Conservation (phyloP, 495 filamentous ascomycete species). For the Penicillium manginii region DNA sequence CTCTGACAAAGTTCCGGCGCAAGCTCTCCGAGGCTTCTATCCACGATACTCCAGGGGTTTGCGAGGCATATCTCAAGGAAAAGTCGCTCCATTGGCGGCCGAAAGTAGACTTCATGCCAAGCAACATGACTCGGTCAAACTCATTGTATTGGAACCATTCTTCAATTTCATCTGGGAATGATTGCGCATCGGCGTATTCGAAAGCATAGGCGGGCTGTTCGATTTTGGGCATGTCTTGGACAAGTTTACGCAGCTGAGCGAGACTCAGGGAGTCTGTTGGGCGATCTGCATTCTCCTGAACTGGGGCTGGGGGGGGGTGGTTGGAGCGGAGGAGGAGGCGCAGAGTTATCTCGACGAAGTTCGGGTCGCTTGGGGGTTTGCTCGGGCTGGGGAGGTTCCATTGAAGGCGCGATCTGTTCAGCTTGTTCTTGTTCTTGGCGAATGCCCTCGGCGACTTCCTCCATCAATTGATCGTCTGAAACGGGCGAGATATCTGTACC, state of each 20-base stretch:
- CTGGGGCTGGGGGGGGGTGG: slow-evolving; percentile 61
- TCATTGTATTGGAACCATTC: slow-evolving; percentile 95
- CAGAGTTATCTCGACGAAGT: slow-evolving; percentile 57
- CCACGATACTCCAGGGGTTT: slow-evolving; percentile 50
- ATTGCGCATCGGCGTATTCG: slow-evolving; percentile 79
- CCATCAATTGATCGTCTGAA: slow-evolving; percentile 51
- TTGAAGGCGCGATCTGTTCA: slow-evolving; percentile 17
- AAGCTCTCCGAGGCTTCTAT: slow-evolving; percentile 48
- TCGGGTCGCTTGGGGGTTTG: slow-evolving; percentile 51
- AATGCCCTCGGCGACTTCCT: slow-evolving; percentile 53
- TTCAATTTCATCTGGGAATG: slow-evolving; percentile 84
- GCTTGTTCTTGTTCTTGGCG: slow-evolving; percentile 53
- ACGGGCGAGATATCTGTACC: slow-evolving; percentile 57
- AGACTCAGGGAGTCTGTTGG: slow-evolving; percentile 79
- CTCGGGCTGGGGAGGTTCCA: slow-evolving; percentile 18
- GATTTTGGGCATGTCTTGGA: slow-evolving; percentile 75
- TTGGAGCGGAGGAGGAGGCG: slow-evolving; percentile 61
- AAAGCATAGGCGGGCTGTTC: slow-evolving; percentile 93
- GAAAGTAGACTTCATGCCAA: slow-evolving; percentile 72
- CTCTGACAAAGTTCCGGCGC: slow-evolving; percentile 47
- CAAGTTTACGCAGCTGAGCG: slow-evolving; percentile 76
- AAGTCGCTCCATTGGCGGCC: slow-evolving; percentile 64
- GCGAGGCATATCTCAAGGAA: slow-evolving; percentile 37
- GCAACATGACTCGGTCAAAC: slow-evolving; percentile 70
- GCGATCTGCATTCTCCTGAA: slow-evolving; percentile 46